Conservation (phyloP, 306 rosid genomes). For the Psophocarpus tetragonolobus region DNA sequence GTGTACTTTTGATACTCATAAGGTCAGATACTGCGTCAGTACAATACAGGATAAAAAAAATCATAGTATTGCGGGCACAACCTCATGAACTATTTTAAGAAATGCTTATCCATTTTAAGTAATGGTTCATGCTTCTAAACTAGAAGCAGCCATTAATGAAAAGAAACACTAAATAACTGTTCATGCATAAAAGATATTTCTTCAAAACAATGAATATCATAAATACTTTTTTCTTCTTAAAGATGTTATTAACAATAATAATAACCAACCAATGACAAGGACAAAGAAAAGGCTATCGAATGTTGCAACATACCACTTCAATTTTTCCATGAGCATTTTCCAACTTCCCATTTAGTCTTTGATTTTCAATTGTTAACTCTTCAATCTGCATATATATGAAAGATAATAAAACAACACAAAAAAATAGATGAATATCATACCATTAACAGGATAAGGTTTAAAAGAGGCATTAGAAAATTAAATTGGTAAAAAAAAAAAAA, state of each 20-base stretch:
- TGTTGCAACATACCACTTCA: constrained; percentile 61
- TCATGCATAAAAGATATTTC: too few relatives aligned
- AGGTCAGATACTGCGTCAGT: not conserved
- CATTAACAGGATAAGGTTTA: not conserved
- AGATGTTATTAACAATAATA: not conserved
- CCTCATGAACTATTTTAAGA: not conserved
- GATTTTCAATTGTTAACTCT: constrained; percentile 50
- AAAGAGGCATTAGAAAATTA: not conserved
- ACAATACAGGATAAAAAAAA: not conserved
- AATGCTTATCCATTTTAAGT: constrained; percentile 4
- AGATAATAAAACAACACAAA: not conserved
- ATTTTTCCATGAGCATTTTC: constrained; percentile 57
- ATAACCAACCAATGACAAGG: not conserved
- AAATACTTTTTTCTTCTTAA: not conserved
- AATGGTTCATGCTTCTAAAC: constrained; percentile 12
- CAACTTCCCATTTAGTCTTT: constrained; percentile 48
- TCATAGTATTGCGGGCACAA: not conserved
- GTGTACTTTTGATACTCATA: constrained; percentile 2
- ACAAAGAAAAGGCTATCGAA: not conserved
- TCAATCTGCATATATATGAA: constrained; percentile 52
- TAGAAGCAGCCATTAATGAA: not conserved
- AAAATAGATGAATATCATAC: not conserved
- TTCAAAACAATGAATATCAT: not conserved
- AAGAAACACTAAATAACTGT: not conserved
- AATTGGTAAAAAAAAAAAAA: not conserved